Evolutionary conservation across 129 eudicot genomes (phyloP).

Genomic region (Rutidosis leptorrhynchoides): DNA sequence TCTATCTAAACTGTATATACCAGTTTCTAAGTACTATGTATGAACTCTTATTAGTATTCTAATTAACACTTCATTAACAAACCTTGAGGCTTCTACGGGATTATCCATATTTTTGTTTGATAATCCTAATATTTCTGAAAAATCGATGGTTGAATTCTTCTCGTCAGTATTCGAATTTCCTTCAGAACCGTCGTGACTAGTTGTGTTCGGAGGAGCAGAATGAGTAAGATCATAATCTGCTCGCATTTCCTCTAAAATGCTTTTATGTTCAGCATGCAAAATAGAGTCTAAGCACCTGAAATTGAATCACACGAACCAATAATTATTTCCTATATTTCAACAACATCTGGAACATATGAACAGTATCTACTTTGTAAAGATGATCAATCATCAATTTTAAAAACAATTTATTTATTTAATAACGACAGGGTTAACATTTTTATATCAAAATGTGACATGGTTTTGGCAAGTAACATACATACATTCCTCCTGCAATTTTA

Average conservation of each 20-base stretch:
- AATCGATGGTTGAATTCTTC: constrained; percentile 35
- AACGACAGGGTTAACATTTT: no score
- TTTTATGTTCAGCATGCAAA: constrained; percentile 92
- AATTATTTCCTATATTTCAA: neutral
- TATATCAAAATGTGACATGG: neutral
- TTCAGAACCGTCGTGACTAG: constrained; percentile 17
- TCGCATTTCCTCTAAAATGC: constrained; percentile 86
- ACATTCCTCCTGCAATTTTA: no score
- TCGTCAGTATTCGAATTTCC: constrained; percentile 9
- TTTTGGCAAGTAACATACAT: neutral
- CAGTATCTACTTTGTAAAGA: neutral
- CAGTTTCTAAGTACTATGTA: no score
- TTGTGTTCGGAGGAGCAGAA: constrained; percentile 23
- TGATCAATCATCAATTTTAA: neutral
- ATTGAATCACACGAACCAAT: constrained; percentile 4
- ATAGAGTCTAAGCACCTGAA: constrained; percentile 89
- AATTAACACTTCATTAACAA: constrained; percentile 2
- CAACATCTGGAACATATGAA: neutral
- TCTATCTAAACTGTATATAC: constrained; percentile 17
- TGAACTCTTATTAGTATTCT: no score
- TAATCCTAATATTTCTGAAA: constrained; percentile 30
- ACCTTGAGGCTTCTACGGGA: constrained; percentile 45
- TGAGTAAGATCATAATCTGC: constrained; percentile 61
- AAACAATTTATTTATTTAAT: no score
- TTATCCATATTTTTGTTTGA: constrained; percentile 26